Conservation (phyloP, 768 basidiomycete species). For the Mycena chlorophos region DNA sequence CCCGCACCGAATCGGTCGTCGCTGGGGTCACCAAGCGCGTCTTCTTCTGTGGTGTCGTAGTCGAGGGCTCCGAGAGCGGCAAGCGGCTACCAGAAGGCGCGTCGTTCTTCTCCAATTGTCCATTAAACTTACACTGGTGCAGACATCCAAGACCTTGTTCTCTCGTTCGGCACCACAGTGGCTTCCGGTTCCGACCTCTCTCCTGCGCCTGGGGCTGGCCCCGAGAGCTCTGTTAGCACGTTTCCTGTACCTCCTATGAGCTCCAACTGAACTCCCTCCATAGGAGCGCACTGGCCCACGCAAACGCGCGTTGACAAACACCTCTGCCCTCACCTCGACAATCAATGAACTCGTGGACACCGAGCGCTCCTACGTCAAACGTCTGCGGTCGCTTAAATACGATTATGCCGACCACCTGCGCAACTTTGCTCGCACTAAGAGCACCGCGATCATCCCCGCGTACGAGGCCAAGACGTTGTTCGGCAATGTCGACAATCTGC, state of each 20-base stretch:
- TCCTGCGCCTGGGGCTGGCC: constrained; percentile 39
- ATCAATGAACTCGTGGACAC: constrained; percentile 87
- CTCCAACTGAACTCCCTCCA: background rate
- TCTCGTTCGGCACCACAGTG: constrained; percentile 73
- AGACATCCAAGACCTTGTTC: constrained; percentile 80
- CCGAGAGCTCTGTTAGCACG: constrained; percentile 45
- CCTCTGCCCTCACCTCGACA: constrained; percentile 67
- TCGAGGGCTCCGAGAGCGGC: constrained; percentile 78
- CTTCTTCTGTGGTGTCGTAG: constrained; percentile 88
- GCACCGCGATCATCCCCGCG: constrained; percentile 81
- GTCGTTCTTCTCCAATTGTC: constrained; percentile 20
- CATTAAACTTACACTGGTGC: constrained; percentile 17
- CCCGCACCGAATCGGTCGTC: constrained; percentile 42
- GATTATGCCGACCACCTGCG: constrained; percentile 92
- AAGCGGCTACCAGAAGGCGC: constrained; percentile 66
- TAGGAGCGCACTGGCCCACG: constrained; percentile 46
- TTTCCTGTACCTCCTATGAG: constrained; percentile 6
- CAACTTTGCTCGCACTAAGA: constrained; percentile 78
- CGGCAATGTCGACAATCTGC: constrained; percentile 86
- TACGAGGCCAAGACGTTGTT: constrained; percentile 95
- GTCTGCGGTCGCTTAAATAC: constrained; percentile 77
- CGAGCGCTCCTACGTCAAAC: constrained; percentile 84
- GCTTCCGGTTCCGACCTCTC: constrained; percentile 51
- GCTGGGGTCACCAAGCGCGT: constrained; percentile 68
- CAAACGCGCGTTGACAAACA: constrained; percentile 63